Evolutionary conservation across 805 yeast species (phyloP), one percentile per base, ranked within the genome.

Genomic region (Sugiyamaella marilandica): DNA sequence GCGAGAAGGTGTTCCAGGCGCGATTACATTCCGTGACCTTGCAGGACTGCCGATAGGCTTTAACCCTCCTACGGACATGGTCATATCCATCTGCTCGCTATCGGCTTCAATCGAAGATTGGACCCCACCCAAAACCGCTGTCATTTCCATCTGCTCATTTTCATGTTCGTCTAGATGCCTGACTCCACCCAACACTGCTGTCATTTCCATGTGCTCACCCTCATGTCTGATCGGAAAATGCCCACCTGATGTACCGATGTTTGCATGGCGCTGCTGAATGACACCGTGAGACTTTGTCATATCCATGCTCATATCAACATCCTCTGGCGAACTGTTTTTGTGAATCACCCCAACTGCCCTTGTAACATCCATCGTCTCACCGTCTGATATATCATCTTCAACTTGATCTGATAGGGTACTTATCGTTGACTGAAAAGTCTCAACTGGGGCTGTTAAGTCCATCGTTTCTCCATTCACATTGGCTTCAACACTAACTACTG

Each of bases 61-160:
- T 9, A 53, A 44, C 7, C 37, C 34, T 19, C 50, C 57, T 14
- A 50, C 32, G 13, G 55, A 34, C 19, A 45, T 47, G 4, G 60
- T 59, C 35, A 51, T 47, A 34, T 55, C 55, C 59, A 56, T 48
- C 8, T 29, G 37, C 10, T 11, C 24, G 43, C 11, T 18, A 4
- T 37, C 18, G 19, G 5, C 5, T 16, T 10, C 11, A 14, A 5
- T 34, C 16, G n/a, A 13, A 3, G 7, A 24, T 5, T 10, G 37
- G 4, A 34, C 16, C 37, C 16, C 16, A 34, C 37, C 37, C n/a
- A 18, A 7, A 3, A 18, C 13, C 18, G 13, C 52, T 51, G 26
- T 45, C 52, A 39, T 58, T 52, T 33, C 55, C 61, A 16, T 50
- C 54, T 35, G 37, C 44, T n/a, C 36, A 13, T 47, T 43, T 29